phyloP scores from a whole-genome alignment of 345 rosid genomes.

The Litchi chinensis region DNA sequence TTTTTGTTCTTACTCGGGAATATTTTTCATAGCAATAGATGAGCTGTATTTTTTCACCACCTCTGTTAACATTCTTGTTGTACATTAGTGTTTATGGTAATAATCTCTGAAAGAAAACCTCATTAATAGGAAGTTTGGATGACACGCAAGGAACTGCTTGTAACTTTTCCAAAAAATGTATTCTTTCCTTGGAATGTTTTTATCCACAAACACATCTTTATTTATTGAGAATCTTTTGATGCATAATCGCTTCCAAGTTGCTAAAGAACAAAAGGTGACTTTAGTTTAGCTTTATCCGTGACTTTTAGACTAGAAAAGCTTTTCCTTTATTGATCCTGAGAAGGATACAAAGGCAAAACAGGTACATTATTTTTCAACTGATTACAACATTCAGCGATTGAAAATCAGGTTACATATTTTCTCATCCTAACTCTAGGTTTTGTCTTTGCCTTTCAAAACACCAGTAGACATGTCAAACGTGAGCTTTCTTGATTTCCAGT shows the following conservation, averaged over 20 bases:
- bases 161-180: slow-evolving; percentile 35
- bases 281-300: not conserved
- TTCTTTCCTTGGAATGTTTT: slow-evolving; percentile 23
- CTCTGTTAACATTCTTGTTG: slow-evolving; percentile 12
- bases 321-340: not conserved
- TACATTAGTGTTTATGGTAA: slow-evolving; percentile 4
- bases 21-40: slow-evolving; percentile 2
- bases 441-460: not conserved
- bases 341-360: not conserved
- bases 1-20: slow-evolving; percentile 9
- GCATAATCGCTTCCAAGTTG: slow-evolving; percentile 8
- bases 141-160: slow-evolving; percentile 28
- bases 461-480: slow-evolving; percentile 43
- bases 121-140: slow-evolving; percentile 9
- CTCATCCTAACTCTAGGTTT: not conserved
- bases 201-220: slow-evolving; percentile 13
- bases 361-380: not conserved
- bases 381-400: not conserved
- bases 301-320: not conserved
- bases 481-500: slow-evolving; percentile 69
- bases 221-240: slow-evolving; percentile 25
- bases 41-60: slow-evolving; percentile 24
- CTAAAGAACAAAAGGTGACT: slow-evolving; percentile 24
- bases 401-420: not conserved
- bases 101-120: slow-evolving; percentile 11